These are phyloP conservation scores for Suillus weaverae DNA, from an alignment of 768 basidiomycete species.

Conservation along the genomic window DNA sequence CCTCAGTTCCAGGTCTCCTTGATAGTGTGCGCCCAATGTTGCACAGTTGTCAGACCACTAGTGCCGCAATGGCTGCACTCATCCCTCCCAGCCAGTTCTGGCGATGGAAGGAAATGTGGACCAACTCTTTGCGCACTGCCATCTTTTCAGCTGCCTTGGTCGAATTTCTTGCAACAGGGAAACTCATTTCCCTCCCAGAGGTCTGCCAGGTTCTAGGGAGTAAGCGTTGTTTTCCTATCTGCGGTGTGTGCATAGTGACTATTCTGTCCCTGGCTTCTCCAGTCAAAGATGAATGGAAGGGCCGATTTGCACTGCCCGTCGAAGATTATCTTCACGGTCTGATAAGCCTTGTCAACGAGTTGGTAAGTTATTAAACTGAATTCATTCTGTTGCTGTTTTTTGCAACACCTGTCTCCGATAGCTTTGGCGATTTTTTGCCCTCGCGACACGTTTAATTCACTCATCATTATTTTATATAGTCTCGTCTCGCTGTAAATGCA, in stretches of 20 bases:
- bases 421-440: neutral
- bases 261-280: neutral
- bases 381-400: neutral
- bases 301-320: conserved; percentile 58
- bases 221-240: conserved; percentile 38
- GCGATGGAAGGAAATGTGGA: conserved; percentile 87
- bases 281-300: conserved; percentile 75
- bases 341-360: conserved; percentile 76
- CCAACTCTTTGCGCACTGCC: conserved; percentile 62
- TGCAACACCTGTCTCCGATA: neutral
- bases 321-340: conserved; percentile 85
- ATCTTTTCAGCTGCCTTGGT: conserved; percentile 67
- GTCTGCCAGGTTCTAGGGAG: conserved; percentile 63
- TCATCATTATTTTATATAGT: conserved; percentile 41
- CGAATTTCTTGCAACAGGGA: conserved; percentile 60
- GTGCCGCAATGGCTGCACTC: conserved; percentile 50
- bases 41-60: conserved; percentile 51
- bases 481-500: conserved; percentile 74
- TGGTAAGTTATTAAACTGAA: conserved; percentile 48
- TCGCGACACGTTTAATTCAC: conserved; percentile 9
- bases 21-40: conserved; percentile 57
- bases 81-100: conserved; percentile 76
- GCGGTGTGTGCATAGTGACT: neutral
- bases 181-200: conserved; percentile 55
- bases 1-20: conserved; percentile 59